Evolutionary conservation across 805 yeast genomes (phyloP).

Genomic region (Saccharomycodes ludwigii): DNA sequence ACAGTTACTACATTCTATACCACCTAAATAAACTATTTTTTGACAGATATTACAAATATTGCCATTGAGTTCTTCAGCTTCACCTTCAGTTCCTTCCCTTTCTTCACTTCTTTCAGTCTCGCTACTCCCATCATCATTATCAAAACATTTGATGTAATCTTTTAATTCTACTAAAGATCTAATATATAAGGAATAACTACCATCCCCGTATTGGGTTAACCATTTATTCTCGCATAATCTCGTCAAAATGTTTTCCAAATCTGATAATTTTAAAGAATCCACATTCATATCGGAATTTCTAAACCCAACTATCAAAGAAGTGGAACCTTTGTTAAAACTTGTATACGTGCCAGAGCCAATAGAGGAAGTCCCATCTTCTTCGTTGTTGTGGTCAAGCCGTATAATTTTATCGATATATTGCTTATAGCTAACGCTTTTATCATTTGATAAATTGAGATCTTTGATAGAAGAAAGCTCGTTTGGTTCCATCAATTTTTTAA

Average conservation of each 20-base stretch:
- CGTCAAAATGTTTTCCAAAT: not conserved
- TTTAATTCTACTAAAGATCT: slow-evolving; percentile 1
- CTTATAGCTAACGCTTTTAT: too few species aligned
- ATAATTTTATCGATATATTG: too few species aligned
- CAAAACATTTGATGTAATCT: too few species aligned
- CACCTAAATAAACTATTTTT: not conserved
- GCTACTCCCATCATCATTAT: too few species aligned
- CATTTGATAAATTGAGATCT: too few species aligned
- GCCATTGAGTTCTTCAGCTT: not conserved
- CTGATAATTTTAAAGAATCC: not conserved
- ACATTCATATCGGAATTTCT: too few species aligned
- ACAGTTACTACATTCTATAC: slow-evolving; percentile 3
- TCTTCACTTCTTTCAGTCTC: not conserved
- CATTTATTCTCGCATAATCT: not conserved
- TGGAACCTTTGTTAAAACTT: too few species aligned
- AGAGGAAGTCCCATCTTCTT: too few species aligned
- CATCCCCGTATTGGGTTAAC: not conserved
- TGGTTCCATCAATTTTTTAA: slow-evolving; percentile 9
- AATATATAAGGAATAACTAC: not conserved
- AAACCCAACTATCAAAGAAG: too few species aligned
- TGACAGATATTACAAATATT: slow-evolving; percentile 1
- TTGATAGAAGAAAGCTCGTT: too few species aligned
- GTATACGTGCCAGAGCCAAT: too few species aligned
- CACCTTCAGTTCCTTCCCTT: not conserved
- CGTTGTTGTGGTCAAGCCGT: too few species aligned